Conservation (phyloP, 768 basidiomycete species). For the Russula griseocarnosa region DNA sequence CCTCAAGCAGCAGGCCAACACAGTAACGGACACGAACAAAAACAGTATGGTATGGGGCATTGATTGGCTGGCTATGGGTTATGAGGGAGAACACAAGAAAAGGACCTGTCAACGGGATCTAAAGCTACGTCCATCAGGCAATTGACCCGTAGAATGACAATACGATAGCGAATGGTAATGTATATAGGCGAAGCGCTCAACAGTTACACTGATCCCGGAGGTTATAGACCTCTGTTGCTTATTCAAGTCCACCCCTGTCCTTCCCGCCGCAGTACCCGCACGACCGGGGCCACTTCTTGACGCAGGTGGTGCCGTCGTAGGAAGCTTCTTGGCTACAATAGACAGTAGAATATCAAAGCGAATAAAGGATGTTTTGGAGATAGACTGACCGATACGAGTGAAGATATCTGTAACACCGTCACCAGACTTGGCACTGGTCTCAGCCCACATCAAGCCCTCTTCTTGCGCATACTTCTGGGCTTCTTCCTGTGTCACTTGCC, state of each 20-base stretch:
- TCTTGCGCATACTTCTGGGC: constrained; percentile 90
- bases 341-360: not conserved
- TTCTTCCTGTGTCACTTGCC: constrained; percentile 83
- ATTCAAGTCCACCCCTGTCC: constrained; percentile 78
- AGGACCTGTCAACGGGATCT: constrained; percentile 17
- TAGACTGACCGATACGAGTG: constrained; percentile 70
- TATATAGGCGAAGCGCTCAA: constrained; percentile 35
- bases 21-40: constrained; percentile 30
- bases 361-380: constrained; percentile 1
- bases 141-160: constrained; percentile 12
- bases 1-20: constrained; percentile 41
- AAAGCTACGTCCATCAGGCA: constrained; percentile 13
- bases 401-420: constrained; percentile 86
- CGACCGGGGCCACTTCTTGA: constrained; percentile 52
- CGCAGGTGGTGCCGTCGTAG: constrained; percentile 68
- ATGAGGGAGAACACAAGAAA: constrained; percentile 9
- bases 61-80: constrained; percentile 21
- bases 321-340: constrained; percentile 76
- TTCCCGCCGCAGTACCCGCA: constrained; percentile 46
- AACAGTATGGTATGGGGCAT: constrained; percentile 30
- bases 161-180: constrained; percentile 9
- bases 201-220: constrained; percentile 75
- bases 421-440: constrained; percentile 87
- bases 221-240: constrained; percentile 51
- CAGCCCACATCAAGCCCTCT: constrained; percentile 89